Evolutionary conservation across 805 yeast genomes (phyloP), one percentile per base, ranked within the genome.

Genomic region (Priceomyces castillae): DNA sequence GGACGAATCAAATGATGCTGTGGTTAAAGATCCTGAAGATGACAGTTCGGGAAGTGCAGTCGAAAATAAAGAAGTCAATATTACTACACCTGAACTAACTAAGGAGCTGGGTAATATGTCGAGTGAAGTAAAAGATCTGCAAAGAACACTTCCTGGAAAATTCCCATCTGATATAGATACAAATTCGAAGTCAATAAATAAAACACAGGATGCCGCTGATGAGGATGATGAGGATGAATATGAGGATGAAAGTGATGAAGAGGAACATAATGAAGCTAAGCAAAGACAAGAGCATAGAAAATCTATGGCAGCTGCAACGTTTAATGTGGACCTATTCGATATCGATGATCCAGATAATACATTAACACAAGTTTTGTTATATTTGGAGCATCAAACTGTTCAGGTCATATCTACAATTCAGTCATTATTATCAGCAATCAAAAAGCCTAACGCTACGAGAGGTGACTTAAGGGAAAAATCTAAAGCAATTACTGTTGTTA

Each of bases 301-400:
- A 50, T 69, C 75, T 2, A 65, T 69, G 69, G 77, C 76, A 2
- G 77, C 77, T 2, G 76, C 77, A 7, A 75, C 80, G 2, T 86
- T 84, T 64, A 84, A 84, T 62, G 73, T 86, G 41, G 86, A 84
- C 44, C 77, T 82, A 26, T 88, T 86, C 63, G 89, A 87, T 64
- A 82, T 86, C 41, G 84, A 83, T 44, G 86, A 88, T 55, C 95
- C 95, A 1, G 97, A 90, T 57, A 87, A 88, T 59, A 86, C 96
- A 1, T 74, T 90, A 49, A 81, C 88, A 6, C 95, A 89, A 56
- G 80, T 92, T 46, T 77, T 90, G 54, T 73, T 82, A 22, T 92
- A 90, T 60, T 73, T 92, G 55, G 98, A 92, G 61, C 96, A 89
- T 63, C 96, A 90, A 66, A 90, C 97, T 0, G 90, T 87, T 14